Evolutionary conservation across 2,329 filamentous ascomycete species (phyloP).

Genomic region (Amauroascus niger): DNA sequence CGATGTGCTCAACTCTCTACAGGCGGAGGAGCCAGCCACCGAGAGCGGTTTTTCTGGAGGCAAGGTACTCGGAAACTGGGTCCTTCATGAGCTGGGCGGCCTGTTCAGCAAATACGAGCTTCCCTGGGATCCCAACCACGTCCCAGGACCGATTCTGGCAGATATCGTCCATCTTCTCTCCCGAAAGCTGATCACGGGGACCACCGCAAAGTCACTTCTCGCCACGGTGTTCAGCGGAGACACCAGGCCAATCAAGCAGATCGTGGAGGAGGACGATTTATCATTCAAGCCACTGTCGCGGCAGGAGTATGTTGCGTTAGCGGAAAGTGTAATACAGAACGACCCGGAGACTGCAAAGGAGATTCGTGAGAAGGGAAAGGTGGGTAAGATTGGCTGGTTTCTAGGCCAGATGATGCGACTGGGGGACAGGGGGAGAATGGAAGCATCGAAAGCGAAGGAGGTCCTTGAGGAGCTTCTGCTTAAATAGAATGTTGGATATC

Average conservation of each 20-base stretch:
- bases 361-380: slow-evolving; percentile 50
- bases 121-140: slow-evolving; percentile 31
- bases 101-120: slow-evolving; percentile 47
- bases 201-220: slow-evolving; percentile 53
- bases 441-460: slow-evolving; percentile 49
- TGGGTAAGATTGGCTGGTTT: slow-evolving; percentile 58
- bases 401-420: slow-evolving; percentile 58
- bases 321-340: slow-evolving; percentile 43
- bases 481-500: not conserved
- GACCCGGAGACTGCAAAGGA: slow-evolving; percentile 51
- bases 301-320: slow-evolving; percentile 48
- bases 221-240: slow-evolving; percentile 46
- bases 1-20: slow-evolving; percentile 27
- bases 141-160: slow-evolving; percentile 38
- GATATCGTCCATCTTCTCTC: slow-evolving; percentile 38
- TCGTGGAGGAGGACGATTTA: slow-evolving; percentile 50
- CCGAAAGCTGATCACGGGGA: slow-evolving; percentile 42
- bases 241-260: slow-evolving; percentile 39
- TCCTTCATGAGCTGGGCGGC: slow-evolving; percentile 65
- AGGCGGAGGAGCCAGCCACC: slow-evolving; percentile 15
- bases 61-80: slow-evolving; percentile 54
- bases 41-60: slow-evolving; percentile 26
- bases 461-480: slow-evolving; percentile 44
- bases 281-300: slow-evolving; percentile 46
- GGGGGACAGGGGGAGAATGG: slow-evolving; percentile 52